phyloP scores from a whole-genome alignment of 2,329 filamentous ascomycete species.

The Curvularia hawaiiensis region DNA sequence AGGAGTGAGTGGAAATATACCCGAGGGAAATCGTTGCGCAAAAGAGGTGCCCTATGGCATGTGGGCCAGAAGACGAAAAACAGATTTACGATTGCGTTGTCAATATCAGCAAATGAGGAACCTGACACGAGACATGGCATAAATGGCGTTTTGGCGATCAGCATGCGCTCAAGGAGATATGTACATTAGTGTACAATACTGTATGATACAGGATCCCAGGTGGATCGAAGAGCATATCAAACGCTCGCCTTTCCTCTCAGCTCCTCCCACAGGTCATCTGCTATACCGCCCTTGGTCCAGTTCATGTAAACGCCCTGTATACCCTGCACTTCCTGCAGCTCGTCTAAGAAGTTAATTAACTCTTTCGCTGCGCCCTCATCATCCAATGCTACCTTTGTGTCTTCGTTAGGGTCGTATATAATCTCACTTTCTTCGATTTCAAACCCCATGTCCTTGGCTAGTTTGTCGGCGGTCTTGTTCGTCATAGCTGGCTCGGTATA shows the following conservation, averaged over 20 bases:
- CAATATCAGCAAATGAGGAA: not conserved
- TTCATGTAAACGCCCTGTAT: conserved; percentile 85
- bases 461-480: conserved; percentile 64
- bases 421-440: conserved; percentile 78
- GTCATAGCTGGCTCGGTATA: conserved; percentile 71
- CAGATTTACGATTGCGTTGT: not conserved
- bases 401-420: conserved; percentile 81
- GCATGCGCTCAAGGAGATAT: conserved; percentile 30
- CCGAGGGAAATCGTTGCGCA: not conserved
- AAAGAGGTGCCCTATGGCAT: not conserved
- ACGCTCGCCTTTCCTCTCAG: conserved; percentile 44
- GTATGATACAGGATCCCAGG: not conserved
- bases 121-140: conserved; percentile 13
- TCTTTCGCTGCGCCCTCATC: conserved; percentile 60
- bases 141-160: conserved; percentile 23
- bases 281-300: conserved; percentile 48
- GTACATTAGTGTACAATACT: conserved; percentile 30
- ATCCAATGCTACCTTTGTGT: conserved; percentile 71
- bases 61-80: not conserved
- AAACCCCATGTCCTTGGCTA: conserved; percentile 68
- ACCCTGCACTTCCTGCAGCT: conserved; percentile 72
- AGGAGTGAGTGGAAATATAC: conserved; percentile 3
- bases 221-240: conserved; percentile 23
- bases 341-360: conserved; percentile 65
- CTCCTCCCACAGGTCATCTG: conserved; percentile 48